These are phyloP conservation scores for Ophiocordyceps camponoti-rufipedis DNA, from an alignment of 2,329 filamentous ascomycete species.

Conservation along the genomic window DNA sequence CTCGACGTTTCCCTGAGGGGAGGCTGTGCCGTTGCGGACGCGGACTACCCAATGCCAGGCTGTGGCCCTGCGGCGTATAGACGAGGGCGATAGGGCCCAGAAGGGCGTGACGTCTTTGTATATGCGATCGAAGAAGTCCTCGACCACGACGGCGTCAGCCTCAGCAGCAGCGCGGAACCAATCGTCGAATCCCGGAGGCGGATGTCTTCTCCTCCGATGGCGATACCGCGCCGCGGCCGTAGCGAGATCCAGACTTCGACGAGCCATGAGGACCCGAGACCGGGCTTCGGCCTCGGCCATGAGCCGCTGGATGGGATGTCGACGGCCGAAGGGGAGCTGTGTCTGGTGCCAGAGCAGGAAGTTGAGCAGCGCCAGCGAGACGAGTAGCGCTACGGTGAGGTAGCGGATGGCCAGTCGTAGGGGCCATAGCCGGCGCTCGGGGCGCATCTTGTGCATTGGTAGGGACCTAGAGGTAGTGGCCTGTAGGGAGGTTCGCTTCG, in stretches of 20 bases:
- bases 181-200: conserved; percentile 43
- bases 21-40: conserved; percentile 25
- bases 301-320: conserved; percentile 32
- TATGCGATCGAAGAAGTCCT: conserved; percentile 47
- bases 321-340: conserved; percentile 5
- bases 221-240: conserved; percentile 38
- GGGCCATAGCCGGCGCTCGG: conserved; percentile 5
- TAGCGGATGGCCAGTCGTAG: conserved; percentile 12
- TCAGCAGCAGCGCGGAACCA: conserved; percentile 38
- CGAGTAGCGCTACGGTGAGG: conserved; percentile 8
- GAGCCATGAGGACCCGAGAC: conserved; percentile 22
- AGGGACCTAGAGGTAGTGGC: no score
- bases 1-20: conserved; percentile 18
- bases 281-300: conserved; percentile 25
- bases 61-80: conserved; percentile 19
- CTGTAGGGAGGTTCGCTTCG: no score
- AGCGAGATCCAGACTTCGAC: conserved; percentile 27
- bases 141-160: conserved; percentile 35
- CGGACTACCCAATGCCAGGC: conserved; percentile 26
- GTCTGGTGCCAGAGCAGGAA: conserved; percentile 14
- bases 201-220: conserved; percentile 35
- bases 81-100: conserved; percentile 32
- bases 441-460: neutral
- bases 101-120: conserved; percentile 44
- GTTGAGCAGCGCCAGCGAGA: conserved; percentile 9